Base-by-base conservation (phyloP, 768 basidiomycete genomes). In the Cystobasidium tubakii region DNA sequence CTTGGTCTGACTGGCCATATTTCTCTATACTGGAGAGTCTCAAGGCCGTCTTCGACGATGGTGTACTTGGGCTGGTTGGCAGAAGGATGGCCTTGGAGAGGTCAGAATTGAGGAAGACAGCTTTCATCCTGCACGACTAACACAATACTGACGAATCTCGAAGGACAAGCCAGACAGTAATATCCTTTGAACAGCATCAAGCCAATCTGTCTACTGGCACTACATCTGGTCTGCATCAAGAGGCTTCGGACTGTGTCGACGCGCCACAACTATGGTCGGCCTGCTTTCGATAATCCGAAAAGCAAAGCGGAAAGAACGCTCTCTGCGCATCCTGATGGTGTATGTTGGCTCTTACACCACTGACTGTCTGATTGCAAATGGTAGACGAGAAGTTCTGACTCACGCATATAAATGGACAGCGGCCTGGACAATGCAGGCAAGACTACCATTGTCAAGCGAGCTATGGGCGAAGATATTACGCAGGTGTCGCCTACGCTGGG, bases 351-450 rank as follows among this genome's bases (percentile, higher is more conserved):
- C 19, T 50, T 46, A 65, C 53, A 12, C 17, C 25, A 21, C 39
- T 19, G 46, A 50, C 46, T n/a, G 46, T 9, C 21, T 21, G 42
- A 42, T 7, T 17, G 17, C 42, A 42, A 17, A 17, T 17, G 42
- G 42, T 17, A n/a, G n/a, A n/a, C n/a, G n/a, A n/a, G 42, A 42
- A 42, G 17, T 7, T 42, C 42, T 42, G 42, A 42, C 42, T 17
- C 42, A 7, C 15, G 15, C 39, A 39, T 39, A 15, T 15, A 39
- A 6, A 39, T 39, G 39, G n/a, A 42, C 80, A 98, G 95, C 54
- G 95, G 96, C 10, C 87, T 99, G 19, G 96, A 98, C 81, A 98
- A 99, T 80, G 96, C 95, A 1, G 96, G 96, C 66, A 98, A 99
- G 84, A 98, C 96, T 1, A 99, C 95, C 1, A 96, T 98, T 77